Percentiles rank a stretch among this genome's conserved stretches.
Evolutionary conservation across 257 asterid genomes (phyloP).

Genomic region (Primulina tabacum): DNA sequence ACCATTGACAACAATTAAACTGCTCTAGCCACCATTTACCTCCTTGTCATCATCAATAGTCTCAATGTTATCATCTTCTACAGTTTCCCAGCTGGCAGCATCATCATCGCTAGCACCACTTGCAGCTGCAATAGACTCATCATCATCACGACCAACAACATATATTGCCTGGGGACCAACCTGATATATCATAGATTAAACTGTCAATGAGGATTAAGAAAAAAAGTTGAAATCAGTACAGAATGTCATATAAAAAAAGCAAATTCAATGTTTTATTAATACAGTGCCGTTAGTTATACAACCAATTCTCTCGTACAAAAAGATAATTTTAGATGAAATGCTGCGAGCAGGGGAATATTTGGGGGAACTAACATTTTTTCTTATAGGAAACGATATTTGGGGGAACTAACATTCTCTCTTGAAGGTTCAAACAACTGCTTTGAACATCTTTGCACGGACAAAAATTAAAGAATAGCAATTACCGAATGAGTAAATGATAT

Average conservation of each 20-base stretch:
- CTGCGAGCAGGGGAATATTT: no score
- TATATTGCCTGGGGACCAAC: constrained; percentile 99
- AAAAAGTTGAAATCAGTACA: not conserved
- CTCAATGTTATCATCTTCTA: constrained; percentile 72
- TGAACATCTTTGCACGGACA: not conserved
- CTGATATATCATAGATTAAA: constrained; percentile 35
- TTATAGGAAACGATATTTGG: no score
- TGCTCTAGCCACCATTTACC: constrained; percentile 47
- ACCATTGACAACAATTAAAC: constrained; percentile 13
- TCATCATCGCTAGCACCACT: constrained; percentile 82
- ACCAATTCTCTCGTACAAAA: not conserved
- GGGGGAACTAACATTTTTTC: no score
- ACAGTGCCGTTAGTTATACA: not conserved
- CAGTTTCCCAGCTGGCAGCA: constrained; percentile 99
- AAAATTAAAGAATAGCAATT: not conserved
- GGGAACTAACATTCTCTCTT: no score
- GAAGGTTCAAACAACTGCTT: not conserved
- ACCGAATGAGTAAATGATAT: not conserved
- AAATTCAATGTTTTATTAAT: constrained; percentile 2
- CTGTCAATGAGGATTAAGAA: constrained; percentile 18
- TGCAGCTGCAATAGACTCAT: constrained; percentile 82
- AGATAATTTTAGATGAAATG: not conserved
- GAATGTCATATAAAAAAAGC: not conserved
- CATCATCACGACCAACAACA: constrained; percentile 99
- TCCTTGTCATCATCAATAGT: constrained; percentile 42